Evolutionary conservation across 2,329 filamentous ascomycete genomes (phyloP), one percentile per base, ranked within the genome.

Genomic region (Fusarium illudens): DNA sequence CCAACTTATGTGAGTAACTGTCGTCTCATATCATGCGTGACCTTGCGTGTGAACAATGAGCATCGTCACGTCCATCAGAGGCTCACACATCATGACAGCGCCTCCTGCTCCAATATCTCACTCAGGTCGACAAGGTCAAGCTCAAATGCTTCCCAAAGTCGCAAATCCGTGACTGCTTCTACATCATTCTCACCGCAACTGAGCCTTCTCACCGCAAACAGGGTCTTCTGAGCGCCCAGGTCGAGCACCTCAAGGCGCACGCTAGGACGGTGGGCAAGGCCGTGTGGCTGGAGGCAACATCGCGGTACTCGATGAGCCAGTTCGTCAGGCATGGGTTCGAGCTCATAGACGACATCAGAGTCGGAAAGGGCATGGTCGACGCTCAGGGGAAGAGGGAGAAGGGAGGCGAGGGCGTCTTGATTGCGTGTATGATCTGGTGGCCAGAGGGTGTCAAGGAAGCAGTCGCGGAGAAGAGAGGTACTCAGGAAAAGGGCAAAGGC

Each of bases 381-480:
- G 37, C 22, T 6, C 17, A 63, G 33, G 63, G 60, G 9, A 33
- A 49, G 46, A 64, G 22, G 46, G 49, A 65, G 25, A n/a, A 17
- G 4, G 55, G 60, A 3, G 63, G 63, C 12, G 60, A 63, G 12
- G 60, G 63, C 3, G 48, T 65, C 7, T 52, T 54, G 27, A 44
- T 64, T 17, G 51, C 36, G 9, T 54, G 50, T 13, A 65, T 65
- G 63, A 64, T 65, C 29, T 65, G 63, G 63, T 64, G 63, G 52
- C 60, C 63, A 3, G 55, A 65, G 13, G 33, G 22, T 27, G 37
- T 27, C 12, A 53, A 48, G 30, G 46, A 52, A 13, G 37, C 33
- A 7, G 22, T 27, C 29, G 29, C 2, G 3, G 29, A 42, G 33
- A 19, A 22, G 25, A 22, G 22, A 37, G 22, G n/a, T n/a, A 25